Percentiles rank a stretch among this genome's conserved stretches.
phyloP scores from a whole-genome alignment of 768 basidiomycete species.

The Termitomyces sp. region DNA sequence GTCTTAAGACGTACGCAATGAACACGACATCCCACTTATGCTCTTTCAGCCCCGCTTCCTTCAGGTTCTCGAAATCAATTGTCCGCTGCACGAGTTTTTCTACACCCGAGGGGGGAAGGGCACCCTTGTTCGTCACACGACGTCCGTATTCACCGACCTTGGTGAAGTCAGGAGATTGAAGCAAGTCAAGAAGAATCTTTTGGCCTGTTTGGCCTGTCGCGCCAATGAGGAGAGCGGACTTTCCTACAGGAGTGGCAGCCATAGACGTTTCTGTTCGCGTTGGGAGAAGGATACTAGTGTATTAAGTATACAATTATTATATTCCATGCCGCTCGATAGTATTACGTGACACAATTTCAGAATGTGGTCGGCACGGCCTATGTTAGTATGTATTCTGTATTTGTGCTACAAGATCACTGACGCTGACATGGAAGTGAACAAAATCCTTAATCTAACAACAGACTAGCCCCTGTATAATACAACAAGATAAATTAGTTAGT shows the following conservation, averaged over 20 bases:
- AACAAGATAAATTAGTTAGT: conserved; percentile 17
- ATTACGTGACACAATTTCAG: no score
- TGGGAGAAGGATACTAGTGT: not conserved
- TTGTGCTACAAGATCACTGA: no score
- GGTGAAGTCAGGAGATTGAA: conserved; percentile 50
- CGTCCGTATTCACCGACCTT: conserved; percentile 72
- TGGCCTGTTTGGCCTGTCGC: conserved; percentile 72
- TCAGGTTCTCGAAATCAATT: conserved; percentile 67
- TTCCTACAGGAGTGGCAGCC: conserved; percentile 17
- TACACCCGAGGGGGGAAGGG: conserved; percentile 32
- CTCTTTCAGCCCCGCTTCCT: conserved; percentile 44
- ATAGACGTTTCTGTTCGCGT: not conserved
- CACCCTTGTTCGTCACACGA: conserved; percentile 43
- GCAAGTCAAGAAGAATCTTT: conserved; percentile 56
- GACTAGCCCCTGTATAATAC: not conserved
- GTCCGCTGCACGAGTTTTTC: conserved; percentile 66
- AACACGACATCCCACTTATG: conserved; percentile 75
- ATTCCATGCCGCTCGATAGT: no score
- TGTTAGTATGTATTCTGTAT: no score
- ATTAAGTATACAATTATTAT: no score
- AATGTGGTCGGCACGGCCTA: not conserved
- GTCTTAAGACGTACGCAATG: conserved; percentile 57
- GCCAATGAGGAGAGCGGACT: conserved; percentile 69
- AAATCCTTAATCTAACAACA: conserved; percentile 5
- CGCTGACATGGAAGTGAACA: not conserved